These are phyloP conservation scores for Brassica nigra DNA, from an alignment of 345 rosid species.

Conservation along the genomic window DNA sequence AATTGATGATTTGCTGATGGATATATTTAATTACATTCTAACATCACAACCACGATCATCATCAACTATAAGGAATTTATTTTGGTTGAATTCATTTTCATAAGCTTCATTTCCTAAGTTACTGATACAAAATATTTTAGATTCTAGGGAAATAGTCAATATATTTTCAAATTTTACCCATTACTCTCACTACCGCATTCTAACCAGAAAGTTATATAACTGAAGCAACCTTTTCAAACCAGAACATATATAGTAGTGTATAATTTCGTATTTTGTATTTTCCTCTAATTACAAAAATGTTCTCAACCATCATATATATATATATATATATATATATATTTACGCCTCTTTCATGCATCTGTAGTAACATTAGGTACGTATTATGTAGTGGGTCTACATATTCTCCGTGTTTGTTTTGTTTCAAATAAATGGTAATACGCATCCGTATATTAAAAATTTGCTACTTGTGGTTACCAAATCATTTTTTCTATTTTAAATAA, in stretches of 20 bases:
- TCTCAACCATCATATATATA: not conserved
- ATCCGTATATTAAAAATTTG: not conserved
- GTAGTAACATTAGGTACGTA: constrained; percentile 13
- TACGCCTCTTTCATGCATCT: not conserved
- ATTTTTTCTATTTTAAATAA: not conserved
- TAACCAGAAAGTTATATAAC: not conserved
- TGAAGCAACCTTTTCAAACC: not conserved
- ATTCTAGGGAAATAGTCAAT: not conserved
- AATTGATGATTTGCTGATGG: not conserved
- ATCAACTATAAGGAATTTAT: not conserved
- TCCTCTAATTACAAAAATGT: not conserved
- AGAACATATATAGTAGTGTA: not conserved
- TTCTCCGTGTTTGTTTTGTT: constrained; percentile 6
- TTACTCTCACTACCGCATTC: not conserved
- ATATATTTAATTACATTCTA: not conserved
- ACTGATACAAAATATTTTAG: not conserved
- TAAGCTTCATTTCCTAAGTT: not conserved
- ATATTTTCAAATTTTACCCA: not conserved
- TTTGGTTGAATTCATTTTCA: not conserved
- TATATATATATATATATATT: too few relatives aligned
- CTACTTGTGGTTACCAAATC: not conserved
- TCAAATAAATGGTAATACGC: constrained; percentile 11
- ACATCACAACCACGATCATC: not conserved
- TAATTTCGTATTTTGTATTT: not conserved
- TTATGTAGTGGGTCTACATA: constrained; percentile 14